A percentile compares a stretch with the other conserved stretches of the same genome.
Conservation (phyloP, 805 yeast species). For the Saccharomycopsis sp. region DNA sequence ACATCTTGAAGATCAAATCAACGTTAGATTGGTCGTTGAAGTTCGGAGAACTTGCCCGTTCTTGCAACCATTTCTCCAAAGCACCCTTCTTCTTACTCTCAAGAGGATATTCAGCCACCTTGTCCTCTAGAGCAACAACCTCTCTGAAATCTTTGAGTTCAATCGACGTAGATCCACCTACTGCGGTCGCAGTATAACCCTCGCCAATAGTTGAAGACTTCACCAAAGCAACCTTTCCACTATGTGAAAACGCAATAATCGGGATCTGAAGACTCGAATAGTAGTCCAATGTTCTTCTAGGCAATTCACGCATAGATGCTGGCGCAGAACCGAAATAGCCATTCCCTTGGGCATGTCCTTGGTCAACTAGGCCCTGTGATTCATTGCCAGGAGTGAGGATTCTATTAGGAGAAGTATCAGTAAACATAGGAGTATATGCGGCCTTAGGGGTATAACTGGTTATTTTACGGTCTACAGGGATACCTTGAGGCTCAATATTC, state of each 20-base stretch:
- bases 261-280: slow-evolving; percentile 17
- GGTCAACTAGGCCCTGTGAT: background rate
- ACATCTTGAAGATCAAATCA: slow-evolving; percentile 12
- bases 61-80: slow-evolving; percentile 17
- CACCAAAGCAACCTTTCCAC: slow-evolving; percentile 12
- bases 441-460: background rate
- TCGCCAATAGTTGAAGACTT: background rate
- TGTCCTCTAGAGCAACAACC: slow-evolving; percentile 9
- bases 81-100: slow-evolving; percentile 15
- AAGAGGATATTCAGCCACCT: slow-evolving; percentile 14
- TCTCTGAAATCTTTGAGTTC: slow-evolving; percentile 8
- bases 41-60: background rate
- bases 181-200: background rate
- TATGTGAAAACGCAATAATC: slow-evolving; percentile 7
- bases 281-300: slow-evolving; percentile 13
- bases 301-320: too few species aligned
- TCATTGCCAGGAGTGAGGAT: too few species aligned
- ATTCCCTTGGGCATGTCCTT: background rate
- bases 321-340: background rate
- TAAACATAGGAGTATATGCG: background rate
- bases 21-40: slow-evolving; percentile 9
- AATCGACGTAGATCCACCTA: background rate
- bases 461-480: too few species aligned
- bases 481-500: too few species aligned
- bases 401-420: too few species aligned